Conservation (phyloP, 108 stramenopile genomes). For the Pseudonitzschia delicatissima region DNA sequence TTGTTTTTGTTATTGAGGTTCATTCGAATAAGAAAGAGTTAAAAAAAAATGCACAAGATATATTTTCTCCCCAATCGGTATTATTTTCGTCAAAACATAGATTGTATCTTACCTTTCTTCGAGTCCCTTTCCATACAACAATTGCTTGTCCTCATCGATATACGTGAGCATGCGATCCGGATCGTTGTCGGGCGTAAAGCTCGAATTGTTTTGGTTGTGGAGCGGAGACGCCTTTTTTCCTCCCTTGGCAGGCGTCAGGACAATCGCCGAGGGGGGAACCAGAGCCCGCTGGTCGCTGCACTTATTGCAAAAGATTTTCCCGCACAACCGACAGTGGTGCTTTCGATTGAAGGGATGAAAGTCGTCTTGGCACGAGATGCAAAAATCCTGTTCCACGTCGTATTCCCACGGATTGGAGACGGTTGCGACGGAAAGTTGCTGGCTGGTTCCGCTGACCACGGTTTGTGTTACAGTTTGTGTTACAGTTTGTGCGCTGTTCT, state of each 20-base stretch:
- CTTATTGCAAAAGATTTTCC: conserved; percentile 74
- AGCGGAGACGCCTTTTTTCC: conserved; percentile 39
- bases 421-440: conserved; percentile 33
- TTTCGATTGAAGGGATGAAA: conserved; percentile 74
- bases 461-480: too few relatives aligned
- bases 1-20: neutral
- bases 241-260: conserved; percentile 40
- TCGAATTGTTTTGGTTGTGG: neutral
- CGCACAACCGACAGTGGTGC: conserved; percentile 89
- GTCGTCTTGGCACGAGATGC: conserved; percentile 45
- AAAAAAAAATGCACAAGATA: neutral
- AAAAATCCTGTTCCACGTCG: conserved; percentile 41
- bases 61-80: neutral
- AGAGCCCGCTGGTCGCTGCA: conserved; percentile 60
- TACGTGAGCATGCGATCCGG: conserved; percentile 69
- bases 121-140: conserved; percentile 68
- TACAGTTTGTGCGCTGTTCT: too few relatives aligned
- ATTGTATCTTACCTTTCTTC: conserved; percentile 47
- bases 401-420: conserved; percentile 75
- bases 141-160: conserved; percentile 35
- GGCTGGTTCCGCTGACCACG: too few relatives aligned
- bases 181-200: conserved; percentile 54
- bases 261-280: conserved; percentile 73
- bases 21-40: neutral
- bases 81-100: conserved; percentile 6